Evolutionary conservation across 768 basidiomycete species (phyloP), one percentile per base, ranked within the genome.

Genomic region (Sutorius australiensis): DNA sequence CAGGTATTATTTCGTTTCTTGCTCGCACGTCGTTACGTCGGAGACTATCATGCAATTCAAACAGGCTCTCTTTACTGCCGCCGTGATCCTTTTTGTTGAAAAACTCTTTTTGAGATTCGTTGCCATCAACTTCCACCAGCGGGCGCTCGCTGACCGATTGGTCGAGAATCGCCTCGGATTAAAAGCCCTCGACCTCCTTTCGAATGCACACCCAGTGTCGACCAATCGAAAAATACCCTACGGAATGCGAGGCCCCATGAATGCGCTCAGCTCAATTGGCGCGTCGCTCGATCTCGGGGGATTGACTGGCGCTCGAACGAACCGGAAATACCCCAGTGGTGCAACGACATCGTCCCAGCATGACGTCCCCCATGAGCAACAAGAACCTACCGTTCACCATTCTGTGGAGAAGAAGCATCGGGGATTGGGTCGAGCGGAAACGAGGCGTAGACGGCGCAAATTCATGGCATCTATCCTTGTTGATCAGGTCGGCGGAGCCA

Each of bases 71-170:
- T 82, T 81, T 56, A 64, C 77, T 11, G 66, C 73, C 0, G 61
- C 67, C 0, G 48, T 79, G 31, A 70, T 81, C 42, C 62, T 82
- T 1, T 72, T 81, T 12, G 74, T 66, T 28, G 80, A 82, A 63
- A 82, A 81, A 65, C 66, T 87, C 34, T 82, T 86, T 66, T 67
- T 92, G 31, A 86, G 83, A 60, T 83, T 84, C 54, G 81, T 90
- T 41, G 88, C 89, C 28, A 89, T 89, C 70, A 87, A 82, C 58
- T 92, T 91, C 65, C 88, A 91, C 65, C 77, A 82, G 57, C 86
- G 80, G 50, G 87, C 88, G 2, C 78, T 90, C 19, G 82, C 86
- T 10, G 88, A 90, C 50, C 83, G 88, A 34, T 70, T 90, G 14
- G 72, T 75, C 8, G 87, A 88, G 67, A 91, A 90, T 59, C 77